Evolutionary conservation across 2,329 filamentous ascomycete genomes (phyloP).

Genomic region (Hypoxylon sp.): DNA sequence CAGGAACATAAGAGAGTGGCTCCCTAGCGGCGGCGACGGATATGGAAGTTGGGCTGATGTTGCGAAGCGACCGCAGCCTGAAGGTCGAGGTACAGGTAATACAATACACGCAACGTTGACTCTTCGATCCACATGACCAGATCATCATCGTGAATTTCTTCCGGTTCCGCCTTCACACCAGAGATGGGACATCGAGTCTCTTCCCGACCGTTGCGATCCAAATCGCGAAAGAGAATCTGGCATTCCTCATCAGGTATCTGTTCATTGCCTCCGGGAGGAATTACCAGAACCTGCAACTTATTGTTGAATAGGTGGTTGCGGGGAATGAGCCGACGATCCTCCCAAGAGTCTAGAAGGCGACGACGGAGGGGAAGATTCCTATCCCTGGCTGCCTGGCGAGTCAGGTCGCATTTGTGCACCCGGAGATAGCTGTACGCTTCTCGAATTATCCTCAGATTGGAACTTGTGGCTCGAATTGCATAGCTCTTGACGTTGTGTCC

Average conservation of each 20-base stretch:
- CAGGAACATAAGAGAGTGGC: neutral
- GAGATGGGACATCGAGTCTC: neutral
- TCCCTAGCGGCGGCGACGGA: neutral
- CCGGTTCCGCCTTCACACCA: neutral
- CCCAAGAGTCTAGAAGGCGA: neutral
- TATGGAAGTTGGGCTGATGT: too few species aligned
- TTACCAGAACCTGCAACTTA: neutral
- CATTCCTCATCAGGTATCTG: neutral
- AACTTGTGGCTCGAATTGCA: neutral
- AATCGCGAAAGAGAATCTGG: neutral
- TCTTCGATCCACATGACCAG: constrained; percentile 5
- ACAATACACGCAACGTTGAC: neutral
- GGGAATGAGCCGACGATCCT: neutral
- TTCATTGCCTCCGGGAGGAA: neutral
- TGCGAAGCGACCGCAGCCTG: neutral
- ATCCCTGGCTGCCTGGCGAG: neutral
- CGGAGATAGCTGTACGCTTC: neutral
- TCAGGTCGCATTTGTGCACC: neutral
- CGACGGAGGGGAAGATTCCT: neutral
- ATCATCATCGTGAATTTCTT: neutral
- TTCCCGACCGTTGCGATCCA: neutral
- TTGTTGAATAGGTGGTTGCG: neutral
- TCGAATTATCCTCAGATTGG: neutral
- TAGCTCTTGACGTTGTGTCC: neutral
- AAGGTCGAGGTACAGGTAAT: neutral